phyloP scores from a whole-genome alignment of 192 early-diverging fungal genomes.

The Rhizoclosmatium sp. region DNA sequence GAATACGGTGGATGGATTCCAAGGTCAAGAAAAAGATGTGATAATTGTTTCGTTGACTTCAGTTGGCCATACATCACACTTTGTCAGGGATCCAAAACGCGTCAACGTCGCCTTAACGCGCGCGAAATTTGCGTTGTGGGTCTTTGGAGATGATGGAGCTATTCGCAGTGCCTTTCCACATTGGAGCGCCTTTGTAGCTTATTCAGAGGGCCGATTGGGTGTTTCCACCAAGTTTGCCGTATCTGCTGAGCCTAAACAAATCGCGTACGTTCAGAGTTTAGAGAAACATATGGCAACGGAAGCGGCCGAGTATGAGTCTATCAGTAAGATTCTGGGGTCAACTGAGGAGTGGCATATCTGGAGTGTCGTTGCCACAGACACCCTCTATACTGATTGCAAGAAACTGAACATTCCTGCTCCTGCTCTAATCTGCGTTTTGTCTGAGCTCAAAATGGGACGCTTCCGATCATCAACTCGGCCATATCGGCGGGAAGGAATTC shows the following conservation, averaged over 20 bases:
- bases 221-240: too few relatives aligned
- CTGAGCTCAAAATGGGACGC: background rate
- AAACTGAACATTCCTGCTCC: too few relatives aligned
- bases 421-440: background rate
- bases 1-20: constrained; percentile 31
- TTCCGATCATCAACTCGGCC: background rate
- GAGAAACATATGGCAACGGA: too few relatives aligned
- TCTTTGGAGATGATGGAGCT: constrained; percentile 9
- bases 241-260: too few relatives aligned
- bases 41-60: constrained; percentile 10
- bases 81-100: constrained; percentile 22
- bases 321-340: too few relatives aligned
- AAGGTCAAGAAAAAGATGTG: constrained; percentile 31
- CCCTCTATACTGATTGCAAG: too few relatives aligned
- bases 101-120: constrained; percentile 29
- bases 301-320: too few relatives aligned
- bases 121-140: constrained; percentile 20
- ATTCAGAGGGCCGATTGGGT: too few relatives aligned
- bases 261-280: too few relatives aligned
- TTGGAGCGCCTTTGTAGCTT: too few relatives aligned
- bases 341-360: too few relatives aligned
- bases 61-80: background rate
- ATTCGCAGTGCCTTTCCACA: background rate
- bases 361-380: too few relatives aligned
- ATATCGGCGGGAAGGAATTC: background rate